Conservation (phyloP, 768 basidiomycete genomes). For the Lactarius tabidus region DNA sequence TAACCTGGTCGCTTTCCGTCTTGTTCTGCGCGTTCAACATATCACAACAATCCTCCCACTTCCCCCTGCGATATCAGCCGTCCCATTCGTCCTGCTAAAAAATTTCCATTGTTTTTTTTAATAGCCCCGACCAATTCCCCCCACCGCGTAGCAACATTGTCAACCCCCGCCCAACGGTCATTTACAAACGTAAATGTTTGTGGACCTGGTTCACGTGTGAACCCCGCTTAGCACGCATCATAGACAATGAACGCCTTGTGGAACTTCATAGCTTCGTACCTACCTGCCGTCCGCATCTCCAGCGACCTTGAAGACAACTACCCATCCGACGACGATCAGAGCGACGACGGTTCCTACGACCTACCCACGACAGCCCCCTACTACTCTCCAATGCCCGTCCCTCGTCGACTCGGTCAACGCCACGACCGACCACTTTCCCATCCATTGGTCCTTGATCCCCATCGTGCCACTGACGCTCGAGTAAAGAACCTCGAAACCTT, state of each 20-base stretch:
- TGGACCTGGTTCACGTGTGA: conserved; percentile 16
- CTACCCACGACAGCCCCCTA: conserved; percentile 19
- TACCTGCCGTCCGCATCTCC: conserved; percentile 21
- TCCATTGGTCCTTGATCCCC: not conserved
- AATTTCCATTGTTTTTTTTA: not conserved
- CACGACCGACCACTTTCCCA: conserved; percentile 19
- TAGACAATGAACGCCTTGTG: conserved; percentile 26
- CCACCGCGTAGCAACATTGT: not conserved
- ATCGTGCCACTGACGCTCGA: conserved; percentile 7
- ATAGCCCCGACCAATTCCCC: not conserved
- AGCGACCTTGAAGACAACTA: conserved; percentile 18
- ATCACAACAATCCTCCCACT: conserved; percentile 7
- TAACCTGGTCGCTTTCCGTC: not conserved
- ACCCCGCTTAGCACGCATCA: conserved; percentile 20
- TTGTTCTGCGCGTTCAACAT: conserved; percentile 9
- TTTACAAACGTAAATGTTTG: conserved; percentile 16
- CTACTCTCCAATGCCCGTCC: conserved; percentile 11
- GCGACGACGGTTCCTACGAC: conserved; percentile 19
- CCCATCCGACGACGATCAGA: conserved; percentile 20
- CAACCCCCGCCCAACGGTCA: not conserved
- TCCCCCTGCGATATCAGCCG: conserved; percentile 14
- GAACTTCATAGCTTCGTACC: conserved; percentile 24
- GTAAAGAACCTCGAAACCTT: conserved; percentile 19
- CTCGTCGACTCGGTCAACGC: conserved; percentile 16
- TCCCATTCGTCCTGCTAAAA: not conserved